Base-by-base conservation (phyloP, 768 basidiomycete species). In the Tulasnella sp. region DNA sequence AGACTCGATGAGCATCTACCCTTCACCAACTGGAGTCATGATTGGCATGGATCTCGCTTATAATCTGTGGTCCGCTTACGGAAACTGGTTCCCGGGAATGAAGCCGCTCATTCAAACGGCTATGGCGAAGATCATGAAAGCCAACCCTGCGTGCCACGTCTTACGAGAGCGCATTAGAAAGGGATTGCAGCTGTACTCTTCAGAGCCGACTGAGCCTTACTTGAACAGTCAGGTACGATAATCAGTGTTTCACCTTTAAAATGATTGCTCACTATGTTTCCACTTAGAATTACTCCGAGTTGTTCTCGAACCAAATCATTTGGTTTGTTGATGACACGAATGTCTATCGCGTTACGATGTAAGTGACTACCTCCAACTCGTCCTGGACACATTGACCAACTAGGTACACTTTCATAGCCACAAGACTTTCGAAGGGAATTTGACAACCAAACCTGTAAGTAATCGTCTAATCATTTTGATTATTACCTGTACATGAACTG, bases 311-410 rank as follows among this genome's bases (percentile, higher is more conserved):
- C 73, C 95, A 98, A 72, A 97, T 98, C 70, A 96, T 95, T 61
- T 97, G 90, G 95, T 98, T 98, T 68, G 94, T 99, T 64, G 96
- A 99, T 67, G 96, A 99, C 70, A 98, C 96, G 43, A 98, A 98
- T 67, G 96, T 99, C n/a, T 99, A 99, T 73, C 93, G 96, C 60
- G 92, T 96, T 53, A 95, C 92, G 15, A 95, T 95, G 81, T 82
- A 68, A 61, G 78, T 69, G 47, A 48, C 11, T 7, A 19, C 47
- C 47, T 29, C 48, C 34, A 38, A 38, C 34, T 38, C 15, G 34
- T 15, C 15, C 15, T 38, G 34, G 34, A 15, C 17, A 42, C 29
- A 51, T 17, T n/a, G 42, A 43, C n/a, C n/a, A n/a, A 34, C 4
- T 52, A 19, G 34, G 24, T 29, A 29, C 17, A 51, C 4, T 30